phyloP scores from a whole-genome alignment of 192 early-diverging fungal genomes.

The Linnemannia exigua region DNA sequence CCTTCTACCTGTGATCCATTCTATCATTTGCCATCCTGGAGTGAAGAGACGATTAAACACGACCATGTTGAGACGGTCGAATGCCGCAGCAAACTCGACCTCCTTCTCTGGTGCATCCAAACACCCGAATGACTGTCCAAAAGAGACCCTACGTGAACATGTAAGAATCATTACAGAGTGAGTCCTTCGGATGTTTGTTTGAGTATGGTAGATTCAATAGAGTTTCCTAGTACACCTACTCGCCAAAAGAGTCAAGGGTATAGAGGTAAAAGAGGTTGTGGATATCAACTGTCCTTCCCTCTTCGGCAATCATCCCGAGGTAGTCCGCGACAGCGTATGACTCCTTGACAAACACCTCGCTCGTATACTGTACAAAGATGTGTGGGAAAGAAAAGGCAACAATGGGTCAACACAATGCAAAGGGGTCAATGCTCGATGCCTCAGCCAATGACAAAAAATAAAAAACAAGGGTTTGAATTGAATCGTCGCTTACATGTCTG shows the following conservation, averaged over 20 bases:
- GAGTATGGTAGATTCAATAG: neutral
- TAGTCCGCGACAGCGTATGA: slow-evolving; percentile 1
- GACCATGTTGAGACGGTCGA: slow-evolving; percentile 59
- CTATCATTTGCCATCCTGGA: slow-evolving; percentile 23
- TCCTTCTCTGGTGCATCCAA: slow-evolving; percentile 9
- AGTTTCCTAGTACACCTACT: slow-evolving; percentile 18
- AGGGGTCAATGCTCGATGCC: neutral
- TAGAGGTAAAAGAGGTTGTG: slow-evolving; percentile 61
- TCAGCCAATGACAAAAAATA: neutral
- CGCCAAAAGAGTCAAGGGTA: slow-evolving; percentile 62
- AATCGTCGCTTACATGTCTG: neutral
- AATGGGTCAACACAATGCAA: neutral
- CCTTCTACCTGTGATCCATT: slow-evolving; percentile 5
- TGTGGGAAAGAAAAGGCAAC: too few species aligned
- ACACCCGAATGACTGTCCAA: slow-evolving; percentile 33
- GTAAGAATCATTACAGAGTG: too few species aligned
- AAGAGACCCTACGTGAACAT: slow-evolving; percentile 13
- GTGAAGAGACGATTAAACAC: slow-evolving; percentile 28
- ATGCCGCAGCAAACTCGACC: slow-evolving; percentile 61
- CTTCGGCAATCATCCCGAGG: slow-evolving; percentile 25
- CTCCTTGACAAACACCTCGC: slow-evolving; percentile 10
- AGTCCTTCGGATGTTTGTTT: too few species aligned
- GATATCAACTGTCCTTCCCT: slow-evolving; percentile 44
- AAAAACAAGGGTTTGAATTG: too few species aligned
- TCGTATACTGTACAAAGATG: neutral